Evolutionary conservation across 2,329 filamentous ascomycete species (phyloP).

Genomic region (Leptographium lundbergii): DNA sequence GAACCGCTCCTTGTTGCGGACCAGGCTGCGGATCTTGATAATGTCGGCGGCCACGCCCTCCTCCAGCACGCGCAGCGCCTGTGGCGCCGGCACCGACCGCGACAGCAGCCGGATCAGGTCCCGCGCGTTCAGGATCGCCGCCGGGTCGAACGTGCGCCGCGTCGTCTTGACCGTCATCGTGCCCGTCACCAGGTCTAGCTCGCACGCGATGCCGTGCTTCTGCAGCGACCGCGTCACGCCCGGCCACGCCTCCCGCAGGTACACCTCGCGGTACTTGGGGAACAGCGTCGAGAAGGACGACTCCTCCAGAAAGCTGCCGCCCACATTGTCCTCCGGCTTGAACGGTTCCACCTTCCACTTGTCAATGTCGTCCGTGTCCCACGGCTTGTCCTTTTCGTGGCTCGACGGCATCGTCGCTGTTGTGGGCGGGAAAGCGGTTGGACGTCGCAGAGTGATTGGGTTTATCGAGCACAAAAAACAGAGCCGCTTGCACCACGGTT

Average conservation of each 20-base stretch:
- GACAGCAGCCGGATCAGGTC: slow-evolving; percentile 90
- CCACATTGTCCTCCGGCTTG: slow-evolving; percentile 71
- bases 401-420: slow-evolving; percentile 61
- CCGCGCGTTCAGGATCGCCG: slow-evolving; percentile 82
- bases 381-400: slow-evolving; percentile 80
- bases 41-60: slow-evolving; percentile 73
- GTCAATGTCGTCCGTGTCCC: slow-evolving; percentile 95
- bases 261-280: slow-evolving; percentile 92
- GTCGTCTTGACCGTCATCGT: slow-evolving; percentile 97
- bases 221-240: slow-evolving; percentile 78
- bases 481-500: too few species aligned
- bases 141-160: slow-evolving; percentile 80
- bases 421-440: background rate
- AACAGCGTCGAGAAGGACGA: slow-evolving; percentile 81
- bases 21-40: slow-evolving; percentile 85
- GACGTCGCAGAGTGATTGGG: background rate
- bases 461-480: too few species aligned
- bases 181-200: slow-evolving; percentile 86
- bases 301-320: slow-evolving; percentile 82
- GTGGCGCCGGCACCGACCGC: slow-evolving; percentile 80
- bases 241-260: slow-evolving; percentile 87
- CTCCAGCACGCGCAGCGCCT: slow-evolving; percentile 88
- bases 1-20: slow-evolving; percentile 89
- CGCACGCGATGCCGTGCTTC: slow-evolving; percentile 79
- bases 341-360: slow-evolving; percentile 92